Base-by-base conservation (phyloP, 306 rosid genomes). In the Pyrus bretschneideri region DNA sequence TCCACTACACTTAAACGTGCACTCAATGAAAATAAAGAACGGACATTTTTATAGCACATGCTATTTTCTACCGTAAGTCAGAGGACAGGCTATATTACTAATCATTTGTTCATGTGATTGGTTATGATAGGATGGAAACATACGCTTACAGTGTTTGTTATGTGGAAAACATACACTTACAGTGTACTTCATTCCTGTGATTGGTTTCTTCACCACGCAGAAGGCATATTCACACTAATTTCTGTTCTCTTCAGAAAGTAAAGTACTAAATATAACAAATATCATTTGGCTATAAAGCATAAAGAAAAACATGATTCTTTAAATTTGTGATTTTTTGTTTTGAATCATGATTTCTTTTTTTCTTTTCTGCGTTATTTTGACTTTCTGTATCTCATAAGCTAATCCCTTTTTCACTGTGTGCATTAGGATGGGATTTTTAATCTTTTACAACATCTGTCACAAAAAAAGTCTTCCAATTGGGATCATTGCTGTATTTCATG, bases 371-470 rank as follows among this genome's bases (percentile, higher is more conserved):
- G 57, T 31, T 74, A 27, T 22, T 45, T 66, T 73, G 46, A 38
- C 60, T 46, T 73, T 59, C 59, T 31, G 27, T 57, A 33, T 44
- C 17, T 71, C 27, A 46, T 54, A 54, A 71, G 14, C 27, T 46
- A 9, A 25, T 71, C 12, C 19, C 69, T 5, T 54, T 13, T 52
- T 19, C 27, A 35, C 18, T n/a, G 17, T 67, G 54, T 42, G 1
- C 29, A 66, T 55, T 71, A 30, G 4, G 45, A 19, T 29, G 61
- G 63, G 46, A 55, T 71, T n/a, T 70, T 22, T 70, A 10, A 49
- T 49, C 30, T 11, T 35, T 76, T 59, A 68, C 78, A 76, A 60
- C 38, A 72, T 66, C 61, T 73, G 72, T 68, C 65, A 73, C 71
- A 68, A 27, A 73, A 73, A 38, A 22, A 68, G 42, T 67, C 69